Evolutionary conservation across 805 yeast species (phyloP), one percentile per base, ranked within the genome.

Genomic region (Nakazawaea wickerhamii): DNA sequence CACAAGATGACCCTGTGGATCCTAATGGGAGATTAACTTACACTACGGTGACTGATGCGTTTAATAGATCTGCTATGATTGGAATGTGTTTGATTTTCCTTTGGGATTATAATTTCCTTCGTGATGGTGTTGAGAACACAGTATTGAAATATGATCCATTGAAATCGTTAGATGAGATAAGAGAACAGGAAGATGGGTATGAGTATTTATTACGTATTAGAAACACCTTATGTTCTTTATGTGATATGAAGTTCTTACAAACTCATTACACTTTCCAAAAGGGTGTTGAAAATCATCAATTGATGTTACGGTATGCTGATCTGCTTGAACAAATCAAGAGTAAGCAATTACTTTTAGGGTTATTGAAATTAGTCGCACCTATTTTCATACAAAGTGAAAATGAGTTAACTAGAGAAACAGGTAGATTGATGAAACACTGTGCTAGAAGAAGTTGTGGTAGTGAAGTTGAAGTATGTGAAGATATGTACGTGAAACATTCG

Each of bases 381-480:
- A 55, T 63, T 28, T 63, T 70, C 44, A 55, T 54, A 25, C 57
- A 55, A 15, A 65, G 75, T 40, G 67, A 70, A 39, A 81, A 81
- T 78, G 76, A 75, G 36, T 61, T 79, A 40, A 80, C 80, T 10
- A 61, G 63, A 36, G 88, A 81, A 52, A 68, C 75, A 47, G 69
- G 80, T 1, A 67, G 68, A 41, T 59, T 81, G 45, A 60, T 80
- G 36, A 58, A 63, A 39, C 75, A 77, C 50, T 79, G 84, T 57
- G 66, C 70, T 23, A 72, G 70, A 40, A 61, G 87, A 49, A 67
- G 77, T 46, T 55, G 73, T 39, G 84, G 84, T 2, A 63, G 69
- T 38, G 48, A 58, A n/a, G 61, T 64, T 19, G 62, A 66, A 3
- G 64, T 72, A 4, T 69, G 79, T 51, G 71, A 69, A 39, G 67